Base-by-base conservation (phyloP, 768 basidiomycete species). In the Gymnopilus junonius region DNA sequence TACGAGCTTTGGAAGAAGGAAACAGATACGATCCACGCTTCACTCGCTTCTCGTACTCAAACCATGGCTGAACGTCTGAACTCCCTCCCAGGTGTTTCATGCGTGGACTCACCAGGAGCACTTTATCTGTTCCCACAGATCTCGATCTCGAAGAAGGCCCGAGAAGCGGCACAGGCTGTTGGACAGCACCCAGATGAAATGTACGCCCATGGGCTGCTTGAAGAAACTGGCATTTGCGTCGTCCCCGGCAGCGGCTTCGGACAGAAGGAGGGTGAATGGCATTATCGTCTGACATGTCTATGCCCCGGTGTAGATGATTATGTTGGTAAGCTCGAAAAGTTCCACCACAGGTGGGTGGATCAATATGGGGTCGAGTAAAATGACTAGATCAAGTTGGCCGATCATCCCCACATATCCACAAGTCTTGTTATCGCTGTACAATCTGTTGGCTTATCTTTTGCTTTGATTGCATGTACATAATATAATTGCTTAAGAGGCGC, bases 221-320 rank as follows among this genome's bases (percentile, higher is more conserved):
- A 97, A 65, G 84, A 85, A 74, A 95, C 94, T 0, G 95, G 95
- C 4, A 97, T 99, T 65, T 97, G 95, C 70, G 92, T 93, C 21
- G 93, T 98, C 4, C 93, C 95, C 5, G 97, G 97, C 0, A 90
- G 88, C 51, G 97, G 97, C 1, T 99, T 99, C 74, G 96, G 96
- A 4, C 96, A 98, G 80, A 90, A 84, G 76, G 88, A 91, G 54
- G 94, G 92, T 25, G 91, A 95, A 71, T 89, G 88, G 77, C 97
- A 99, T 77, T 91, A 97, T 73, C 81, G 97, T 35, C 77, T 98
- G 74, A 99, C 97, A 8, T 97, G 97, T 70, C 78, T 99, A 67
- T 97, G 95, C 70, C 95, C 95, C 2, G 94, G 94, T 40, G 93
- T 94, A 17, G 96, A 97, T 46, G 94, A 95, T 69, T 98, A 95